Conservation (phyloP, 1,284 basidiomycete genomes). For the Naganishia sp. region DNA sequence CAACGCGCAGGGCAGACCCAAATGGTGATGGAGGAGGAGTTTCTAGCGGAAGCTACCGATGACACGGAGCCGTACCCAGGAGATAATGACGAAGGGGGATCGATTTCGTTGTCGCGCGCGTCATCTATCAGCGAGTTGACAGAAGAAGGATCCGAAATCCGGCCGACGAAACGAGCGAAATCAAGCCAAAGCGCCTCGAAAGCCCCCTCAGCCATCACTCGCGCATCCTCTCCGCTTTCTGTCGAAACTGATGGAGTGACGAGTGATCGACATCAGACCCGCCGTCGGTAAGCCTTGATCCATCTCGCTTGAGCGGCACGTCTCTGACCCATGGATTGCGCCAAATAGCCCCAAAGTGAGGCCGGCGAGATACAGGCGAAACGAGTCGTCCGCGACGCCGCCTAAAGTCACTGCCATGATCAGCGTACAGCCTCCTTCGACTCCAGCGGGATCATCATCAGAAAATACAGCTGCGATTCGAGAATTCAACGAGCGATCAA, state of each 20-base stretch:
- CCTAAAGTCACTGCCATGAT: background rate
- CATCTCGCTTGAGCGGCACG: background rate
- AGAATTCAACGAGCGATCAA: slow-evolving; percentile 4
- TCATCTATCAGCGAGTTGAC: slow-evolving; percentile 19
- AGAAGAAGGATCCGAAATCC: slow-evolving; percentile 10
- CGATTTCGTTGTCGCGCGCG: slow-evolving; percentile 6
- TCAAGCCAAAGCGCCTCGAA: slow-evolving; percentile 1
- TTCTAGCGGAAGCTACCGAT: background rate
- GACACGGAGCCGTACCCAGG: background rate
- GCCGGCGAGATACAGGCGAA: background rate
- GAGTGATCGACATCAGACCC: background rate
- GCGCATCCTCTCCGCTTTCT: slow-evolving; percentile 18
- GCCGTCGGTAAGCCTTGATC: background rate
- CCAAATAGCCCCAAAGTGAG: background rate
- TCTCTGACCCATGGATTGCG: background rate
- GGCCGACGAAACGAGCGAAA: slow-evolving; percentile 14
- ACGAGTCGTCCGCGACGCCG: slow-evolving; percentile 3
- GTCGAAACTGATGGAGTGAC: background rate
- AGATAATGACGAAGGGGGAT: background rate
- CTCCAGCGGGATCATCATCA: slow-evolving; percentile 3
- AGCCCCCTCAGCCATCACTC: background rate
- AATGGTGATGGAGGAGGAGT: background rate
- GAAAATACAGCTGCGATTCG: background rate
- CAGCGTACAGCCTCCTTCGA: slow-evolving; percentile 11
- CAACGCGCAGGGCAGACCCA: slow-evolving; percentile 1